Evolutionary conservation across 768 basidiomycete genomes (phyloP).

Genomic region (Tulasnella calospora): DNA sequence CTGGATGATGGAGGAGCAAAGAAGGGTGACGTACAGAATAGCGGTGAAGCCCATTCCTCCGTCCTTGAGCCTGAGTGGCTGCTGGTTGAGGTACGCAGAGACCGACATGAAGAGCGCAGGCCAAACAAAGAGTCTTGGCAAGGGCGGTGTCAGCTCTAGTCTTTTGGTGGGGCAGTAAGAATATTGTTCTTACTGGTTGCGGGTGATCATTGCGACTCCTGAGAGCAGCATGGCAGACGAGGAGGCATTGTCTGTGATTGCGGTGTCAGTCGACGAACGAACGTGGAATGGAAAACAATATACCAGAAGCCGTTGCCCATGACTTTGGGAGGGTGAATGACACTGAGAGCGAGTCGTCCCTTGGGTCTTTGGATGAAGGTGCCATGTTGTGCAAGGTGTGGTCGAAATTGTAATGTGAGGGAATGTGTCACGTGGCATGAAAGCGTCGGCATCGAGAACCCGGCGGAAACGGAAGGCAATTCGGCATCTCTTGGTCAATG

Average conservation of each 20-base stretch:
- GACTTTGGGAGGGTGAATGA: constrained; percentile 13
- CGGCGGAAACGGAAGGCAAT: not conserved
- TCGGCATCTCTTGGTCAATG: not conserved
- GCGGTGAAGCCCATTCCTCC: constrained; percentile 18
- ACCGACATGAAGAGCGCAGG: constrained; percentile 12
- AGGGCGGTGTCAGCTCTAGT: not conserved
- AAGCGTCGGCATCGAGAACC: not conserved
- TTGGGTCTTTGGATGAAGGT: constrained; percentile 2
- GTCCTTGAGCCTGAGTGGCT: constrained; percentile 21
- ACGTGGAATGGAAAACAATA: not conserved
- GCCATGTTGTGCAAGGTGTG: not conserved
- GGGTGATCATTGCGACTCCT: constrained; percentile 15
- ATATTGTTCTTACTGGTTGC: constrained; percentile 5
- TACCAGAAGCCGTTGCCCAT: constrained; percentile 16
- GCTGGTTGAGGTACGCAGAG: constrained; percentile 16
- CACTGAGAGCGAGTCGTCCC: constrained; percentile 12
- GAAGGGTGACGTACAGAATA: not conserved
- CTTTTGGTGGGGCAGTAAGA: too few species aligned
- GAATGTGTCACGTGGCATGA: not conserved
- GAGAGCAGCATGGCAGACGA: constrained; percentile 13
- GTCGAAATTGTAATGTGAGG: not conserved
- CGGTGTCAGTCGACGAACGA: not conserved
- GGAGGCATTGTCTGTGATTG: constrained; percentile 1
- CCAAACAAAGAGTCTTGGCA: constrained; percentile 11
- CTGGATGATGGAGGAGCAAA: not conserved